Conservation (phyloP, 176 grass and related monocot species). For the Carex myosuroides region DNA sequence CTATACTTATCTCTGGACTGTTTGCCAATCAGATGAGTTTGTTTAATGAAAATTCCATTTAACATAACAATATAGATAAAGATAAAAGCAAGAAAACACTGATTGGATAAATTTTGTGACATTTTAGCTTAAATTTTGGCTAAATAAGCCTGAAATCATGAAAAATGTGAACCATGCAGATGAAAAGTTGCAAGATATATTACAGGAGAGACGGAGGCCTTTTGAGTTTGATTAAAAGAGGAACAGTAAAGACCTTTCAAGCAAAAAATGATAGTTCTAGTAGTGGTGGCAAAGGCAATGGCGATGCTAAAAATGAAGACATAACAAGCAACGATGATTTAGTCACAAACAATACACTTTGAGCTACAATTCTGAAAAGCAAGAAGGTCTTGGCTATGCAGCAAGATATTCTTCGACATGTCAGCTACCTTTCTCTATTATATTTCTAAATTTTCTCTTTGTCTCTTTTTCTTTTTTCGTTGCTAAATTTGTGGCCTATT, state of each 20-base stretch:
- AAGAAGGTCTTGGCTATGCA: conserved; percentile 26
- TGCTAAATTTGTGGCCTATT: background rate
- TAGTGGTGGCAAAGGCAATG: background rate
- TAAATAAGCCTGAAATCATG: background rate
- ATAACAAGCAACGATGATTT: background rate
- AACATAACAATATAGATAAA: background rate
- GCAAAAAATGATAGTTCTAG: background rate
- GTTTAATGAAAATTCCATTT: background rate
- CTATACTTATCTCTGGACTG: background rate
- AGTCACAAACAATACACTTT: background rate
- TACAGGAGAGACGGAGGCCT: conserved; percentile 2
- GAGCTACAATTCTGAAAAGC: conserved; percentile 21
- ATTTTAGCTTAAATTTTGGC: background rate
- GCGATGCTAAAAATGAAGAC: background rate
- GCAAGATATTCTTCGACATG: conserved; percentile 22
- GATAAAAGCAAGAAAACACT: background rate
- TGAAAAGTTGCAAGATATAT: background rate
- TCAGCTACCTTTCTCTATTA: background rate
- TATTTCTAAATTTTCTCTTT: background rate
- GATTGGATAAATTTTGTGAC: background rate
- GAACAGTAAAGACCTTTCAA: conserved; percentile 14
- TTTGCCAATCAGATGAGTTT: background rate
- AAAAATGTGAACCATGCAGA: conserved; percentile 3
- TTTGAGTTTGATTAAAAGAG: conserved; percentile 15
- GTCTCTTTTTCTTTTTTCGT: background rate